These are phyloP conservation scores for Emericellopsis cladophorae DNA, from an alignment of 2,329 filamentous ascomycete genomes.

Conservation along the genomic window DNA sequence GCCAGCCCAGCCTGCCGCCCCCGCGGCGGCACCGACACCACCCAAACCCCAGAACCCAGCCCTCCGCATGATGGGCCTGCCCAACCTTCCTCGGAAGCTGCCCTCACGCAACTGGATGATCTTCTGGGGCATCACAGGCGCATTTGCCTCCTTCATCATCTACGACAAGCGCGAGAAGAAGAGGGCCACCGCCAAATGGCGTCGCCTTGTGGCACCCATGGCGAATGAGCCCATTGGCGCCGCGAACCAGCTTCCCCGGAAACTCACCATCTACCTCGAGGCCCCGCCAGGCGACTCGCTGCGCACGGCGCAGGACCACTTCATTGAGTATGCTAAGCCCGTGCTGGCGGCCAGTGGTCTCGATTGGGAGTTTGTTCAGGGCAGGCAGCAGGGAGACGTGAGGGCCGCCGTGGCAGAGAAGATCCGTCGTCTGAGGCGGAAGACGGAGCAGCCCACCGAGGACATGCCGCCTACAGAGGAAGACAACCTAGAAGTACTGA, in stretches of 20 bases:
- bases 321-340: conserved; percentile 91
- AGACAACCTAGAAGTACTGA: conserved; percentile 46
- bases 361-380: conserved; percentile 95
- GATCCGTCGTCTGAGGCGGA: conserved; percentile 59
- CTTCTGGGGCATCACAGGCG: conserved; percentile 69
- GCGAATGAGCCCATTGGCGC: conserved; percentile 59
- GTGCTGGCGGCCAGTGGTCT: conserved; percentile 78
- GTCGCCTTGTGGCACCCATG: conserved; percentile 71
- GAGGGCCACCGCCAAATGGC: conserved; percentile 76
- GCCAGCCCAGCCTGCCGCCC: not conserved
- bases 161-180: conserved; percentile 92
- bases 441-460: conserved; percentile 38
- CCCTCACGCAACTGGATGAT: conserved; percentile 98
- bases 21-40: conserved; percentile 19
- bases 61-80: conserved; percentile 71
- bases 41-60: conserved; percentile 50
- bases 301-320: conserved; percentile 80
- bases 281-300: conserved; percentile 80
- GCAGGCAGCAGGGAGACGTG: conserved; percentile 83
- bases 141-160: conserved; percentile 67
- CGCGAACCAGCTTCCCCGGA: conserved; percentile 63
- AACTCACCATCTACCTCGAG: conserved; percentile 74
- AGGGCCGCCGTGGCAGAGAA: conserved; percentile 76
- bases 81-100: conserved; percentile 68
- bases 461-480: conserved; percentile 33